A percentile compares a stretch with the other conserved stretches of the same genome.
These are phyloP conservation scores for Tricholoma sp. DNA, from an alignment of 768 basidiomycete genomes.

Conservation along the genomic window DNA sequence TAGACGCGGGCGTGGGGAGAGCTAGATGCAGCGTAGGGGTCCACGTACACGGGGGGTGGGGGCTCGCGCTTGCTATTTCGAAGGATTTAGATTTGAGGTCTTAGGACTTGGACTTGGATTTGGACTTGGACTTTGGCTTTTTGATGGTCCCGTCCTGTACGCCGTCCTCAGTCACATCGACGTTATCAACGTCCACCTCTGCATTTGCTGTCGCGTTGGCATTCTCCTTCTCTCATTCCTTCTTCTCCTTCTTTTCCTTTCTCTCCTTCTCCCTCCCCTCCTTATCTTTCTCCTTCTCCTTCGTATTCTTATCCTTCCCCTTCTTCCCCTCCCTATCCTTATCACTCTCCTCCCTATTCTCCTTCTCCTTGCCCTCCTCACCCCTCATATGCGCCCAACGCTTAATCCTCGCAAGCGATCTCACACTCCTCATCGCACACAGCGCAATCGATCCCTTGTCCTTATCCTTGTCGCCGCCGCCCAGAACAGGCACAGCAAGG, in stretches of 20 bases:
- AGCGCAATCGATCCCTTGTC: slow-evolving; percentile 64
- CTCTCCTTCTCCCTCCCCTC: background rate
- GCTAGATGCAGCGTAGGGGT: slow-evolving; percentile 13
- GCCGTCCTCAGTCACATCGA: slow-evolving; percentile 19
- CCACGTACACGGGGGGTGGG: slow-evolving; percentile 23
- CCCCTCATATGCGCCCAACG: slow-evolving; percentile 63
- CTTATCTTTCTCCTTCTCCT: background rate
- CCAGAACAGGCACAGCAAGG: slow-evolving; percentile 30
- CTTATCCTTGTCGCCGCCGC: slow-evolving; percentile 3
- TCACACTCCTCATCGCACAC: slow-evolving; percentile 73
- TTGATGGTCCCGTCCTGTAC: slow-evolving; percentile 29
- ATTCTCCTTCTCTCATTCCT: no score
- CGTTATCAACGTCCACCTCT: slow-evolving; percentile 6
- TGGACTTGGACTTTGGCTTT: slow-evolving; percentile 6
- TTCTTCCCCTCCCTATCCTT: background rate
- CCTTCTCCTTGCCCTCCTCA: slow-evolving; percentile 17
- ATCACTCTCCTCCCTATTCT: slow-evolving; percentile 10
- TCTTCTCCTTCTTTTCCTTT: slow-evolving; percentile 16
- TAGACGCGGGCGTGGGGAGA: no score
- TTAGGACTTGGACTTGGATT: slow-evolving; percentile 12
- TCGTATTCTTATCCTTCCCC: slow-evolving; percentile 11
- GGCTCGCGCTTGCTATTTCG: slow-evolving; percentile 54
- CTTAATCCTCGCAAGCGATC: slow-evolving; percentile 65
- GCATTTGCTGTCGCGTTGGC: no score
- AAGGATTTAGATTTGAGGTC: slow-evolving; percentile 56